Evolutionary conservation across 2,329 filamentous ascomycete genomes (phyloP), one percentile per base, ranked within the genome.

Genomic region (Pseudocercospora musae): DNA sequence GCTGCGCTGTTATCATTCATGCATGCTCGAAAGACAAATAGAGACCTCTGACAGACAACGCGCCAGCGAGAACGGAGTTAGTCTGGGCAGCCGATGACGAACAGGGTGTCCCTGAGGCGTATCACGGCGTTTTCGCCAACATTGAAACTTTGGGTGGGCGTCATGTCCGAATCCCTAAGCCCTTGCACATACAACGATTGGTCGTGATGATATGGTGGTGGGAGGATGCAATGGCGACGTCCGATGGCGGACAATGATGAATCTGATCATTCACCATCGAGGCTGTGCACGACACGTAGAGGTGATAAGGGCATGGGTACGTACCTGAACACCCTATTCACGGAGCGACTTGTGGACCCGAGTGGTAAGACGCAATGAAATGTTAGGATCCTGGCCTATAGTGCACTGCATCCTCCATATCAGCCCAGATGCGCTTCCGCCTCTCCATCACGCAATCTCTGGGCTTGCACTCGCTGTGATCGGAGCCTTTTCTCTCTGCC

Each of bases 401-500:
- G 15, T 46, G 18, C 9, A 46, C 42, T 23, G 42, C 18, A 20
- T 46, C 42, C 21, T 46, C 53, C 53, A 61, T 61, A 7, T 61
- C 63, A 11, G 61, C 63, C 54, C 63, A 25, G n/a, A 66, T 61
- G 4, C 63, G 21, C 49, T 66, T 61, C 58, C 63, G 33, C 18
- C 64, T 57, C 7, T 64, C 62, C 18, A 62, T 60, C 20, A 66
- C 31, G 37, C 64, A 60, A 13, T 58, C 42, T 23, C 59, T 58
- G 29, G 64, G 64, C 52, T 62, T 64, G 40, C 64, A 64, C 15
- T 57, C 59, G 11, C 31, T 25, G 44, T 64, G 62, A 53, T 66
- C 62, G 1, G 59, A 37, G 18, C 58, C 62, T 21, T 62, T 60
- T 52, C 54, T 59, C 46, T 60, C 59, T 6, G 48, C 33, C 20